Evolutionary conservation across 352 stramenopile genomes (phyloP).

Genomic region (Sclerospora graminicola): DNA sequence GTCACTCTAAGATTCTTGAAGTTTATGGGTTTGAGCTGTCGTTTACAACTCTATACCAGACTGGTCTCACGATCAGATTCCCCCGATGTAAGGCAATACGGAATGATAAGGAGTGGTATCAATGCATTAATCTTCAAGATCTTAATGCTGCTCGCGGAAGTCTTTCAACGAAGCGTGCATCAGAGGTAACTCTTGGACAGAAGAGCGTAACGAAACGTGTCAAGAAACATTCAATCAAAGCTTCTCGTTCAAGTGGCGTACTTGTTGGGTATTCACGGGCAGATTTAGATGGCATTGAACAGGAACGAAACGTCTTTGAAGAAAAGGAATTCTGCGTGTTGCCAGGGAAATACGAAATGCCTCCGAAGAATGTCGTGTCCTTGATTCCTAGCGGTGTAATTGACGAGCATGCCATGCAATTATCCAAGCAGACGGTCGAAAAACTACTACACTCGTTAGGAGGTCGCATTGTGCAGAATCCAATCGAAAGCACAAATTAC

Average conservation of each 20-base stretch:
- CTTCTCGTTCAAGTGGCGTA: slow-evolving; percentile 24
- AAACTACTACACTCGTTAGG: slow-evolving; percentile 63
- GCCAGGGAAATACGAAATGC: slow-evolving; percentile 58
- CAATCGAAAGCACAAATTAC: slow-evolving; percentile 55
- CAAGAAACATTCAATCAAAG: slow-evolving; percentile 22
- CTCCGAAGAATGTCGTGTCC: slow-evolving; percentile 2
- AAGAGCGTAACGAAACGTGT: slow-evolving; percentile 39
- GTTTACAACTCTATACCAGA: slow-evolving; percentile 72
- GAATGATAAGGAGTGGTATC: slow-evolving; percentile 75
- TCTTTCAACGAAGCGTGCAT: slow-evolving; percentile 59
- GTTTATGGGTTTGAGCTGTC: slow-evolving; percentile 82
- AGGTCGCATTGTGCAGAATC: slow-evolving; percentile 65
- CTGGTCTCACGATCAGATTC: slow-evolving; percentile 71
- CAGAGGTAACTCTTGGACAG: slow-evolving; percentile 60
- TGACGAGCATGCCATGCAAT: slow-evolving; percentile 14
- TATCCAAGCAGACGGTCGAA: slow-evolving; percentile 70
- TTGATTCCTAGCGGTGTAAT: slow-evolving; percentile 27
- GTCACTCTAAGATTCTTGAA: slow-evolving; percentile 74
- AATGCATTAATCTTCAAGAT: slow-evolving; percentile 72
- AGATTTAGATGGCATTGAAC: slow-evolving; percentile 41
- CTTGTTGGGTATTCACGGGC: slow-evolving; percentile 51
- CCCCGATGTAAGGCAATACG: slow-evolving; percentile 73
- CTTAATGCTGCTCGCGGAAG: slow-evolving; percentile 52
- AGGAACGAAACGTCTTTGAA: slow-evolving; percentile 53
- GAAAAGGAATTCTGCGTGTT: slow-evolving; percentile 69